phyloP scores from a whole-genome alignment of 1,139 yeast species.

The Pichia sp. region DNA sequence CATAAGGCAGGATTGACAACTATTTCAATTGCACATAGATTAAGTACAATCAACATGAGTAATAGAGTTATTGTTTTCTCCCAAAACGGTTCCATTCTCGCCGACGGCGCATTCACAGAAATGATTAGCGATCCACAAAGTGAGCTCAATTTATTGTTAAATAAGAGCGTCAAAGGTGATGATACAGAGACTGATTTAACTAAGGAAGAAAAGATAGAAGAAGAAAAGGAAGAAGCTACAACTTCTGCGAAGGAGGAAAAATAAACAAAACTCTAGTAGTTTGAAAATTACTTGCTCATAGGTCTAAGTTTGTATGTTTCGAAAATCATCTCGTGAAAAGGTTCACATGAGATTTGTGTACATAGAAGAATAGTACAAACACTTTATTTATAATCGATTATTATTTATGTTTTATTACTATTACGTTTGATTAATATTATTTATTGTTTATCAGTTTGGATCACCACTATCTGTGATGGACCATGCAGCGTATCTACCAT shows the following conservation, averaged over 20 bases:
- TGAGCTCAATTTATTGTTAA: constrained; percentile 67
- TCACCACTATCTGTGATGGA: constrained; percentile 30
- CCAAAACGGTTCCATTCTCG: constrained; percentile 70
- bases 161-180: constrained; percentile 34
- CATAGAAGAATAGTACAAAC: background rate
- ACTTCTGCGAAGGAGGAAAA: background rate
- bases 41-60: constrained; percentile 81
- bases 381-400: background rate
- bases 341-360: constrained; percentile 1
- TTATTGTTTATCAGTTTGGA: constrained; percentile 12
- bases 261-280: background rate
- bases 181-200: constrained; percentile 27
- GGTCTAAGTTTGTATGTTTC: background rate
- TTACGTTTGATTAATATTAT: no score
- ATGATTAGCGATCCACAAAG: constrained; percentile 61
- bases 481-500: constrained; percentile 27
- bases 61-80: constrained; percentile 80
- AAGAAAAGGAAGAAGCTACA: constrained; percentile 4
- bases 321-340: background rate
- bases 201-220: constrained; percentile 14
- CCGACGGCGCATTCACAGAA: constrained; percentile 69
- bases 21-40: constrained; percentile 88
- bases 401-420: background rate
- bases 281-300: background rate
- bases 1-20: constrained; percentile 75